phyloP scores from a whole-genome alignment of 768 basidiomycete species.

The Sarcodon aspratus region DNA sequence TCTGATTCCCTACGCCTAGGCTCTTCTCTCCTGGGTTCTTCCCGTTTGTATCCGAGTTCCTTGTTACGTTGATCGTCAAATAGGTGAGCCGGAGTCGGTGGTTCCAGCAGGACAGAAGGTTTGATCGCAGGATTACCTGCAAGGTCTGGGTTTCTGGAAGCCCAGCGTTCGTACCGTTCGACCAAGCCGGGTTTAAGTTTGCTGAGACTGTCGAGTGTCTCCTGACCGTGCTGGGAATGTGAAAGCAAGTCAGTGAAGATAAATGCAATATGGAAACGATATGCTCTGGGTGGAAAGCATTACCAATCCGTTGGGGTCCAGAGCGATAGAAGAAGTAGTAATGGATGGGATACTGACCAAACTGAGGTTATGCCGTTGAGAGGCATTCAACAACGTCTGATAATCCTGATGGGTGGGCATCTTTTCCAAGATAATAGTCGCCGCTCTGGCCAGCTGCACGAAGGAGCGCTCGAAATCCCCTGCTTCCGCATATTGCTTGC shows the following conservation, averaged over 20 bases:
- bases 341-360: slow-evolving; percentile 37
- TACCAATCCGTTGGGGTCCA: background rate
- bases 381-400: slow-evolving; percentile 34
- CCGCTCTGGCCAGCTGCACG: slow-evolving; percentile 59
- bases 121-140: background rate
- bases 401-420: slow-evolving; percentile 68
- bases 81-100: background rate
- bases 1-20: slow-evolving; percentile 13
- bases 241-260: background rate
- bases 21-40: slow-evolving; percentile 19
- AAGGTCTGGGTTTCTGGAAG: slow-evolving; percentile 4
- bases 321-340: background rate
- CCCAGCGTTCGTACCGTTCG: slow-evolving; percentile 55
- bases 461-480: slow-evolving; percentile 65
- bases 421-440: slow-evolving; percentile 69
- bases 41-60: background rate
- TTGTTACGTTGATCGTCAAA: too few species aligned
- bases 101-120: background rate
- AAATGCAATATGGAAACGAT: background rate
- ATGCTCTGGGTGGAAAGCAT: background rate
- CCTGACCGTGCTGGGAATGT: slow-evolving; percentile 50
- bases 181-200: slow-evolving; percentile 55
- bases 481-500: slow-evolving; percentile 30
- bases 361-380: slow-evolving; percentile 57
- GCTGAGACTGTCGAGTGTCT: slow-evolving; percentile 56